A percentile compares a stretch with the other conserved stretches of the same genome.
Conservation (phyloP, 2,329 filamentous ascomycete genomes). For the Ceratocystis papillata region DNA sequence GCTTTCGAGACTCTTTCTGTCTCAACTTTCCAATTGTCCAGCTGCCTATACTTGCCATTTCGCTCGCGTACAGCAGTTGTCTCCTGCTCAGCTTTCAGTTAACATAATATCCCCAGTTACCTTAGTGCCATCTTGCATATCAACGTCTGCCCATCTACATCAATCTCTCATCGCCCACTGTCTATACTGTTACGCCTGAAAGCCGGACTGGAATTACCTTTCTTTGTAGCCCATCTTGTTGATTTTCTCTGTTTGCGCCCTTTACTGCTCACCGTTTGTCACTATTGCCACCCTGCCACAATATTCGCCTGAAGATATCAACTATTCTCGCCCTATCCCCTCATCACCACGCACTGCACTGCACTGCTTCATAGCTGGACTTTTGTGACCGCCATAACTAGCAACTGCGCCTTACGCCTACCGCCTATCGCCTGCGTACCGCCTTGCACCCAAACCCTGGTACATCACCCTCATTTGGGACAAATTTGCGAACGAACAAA, state of each 20-base stretch:
- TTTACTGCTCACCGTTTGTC: neutral
- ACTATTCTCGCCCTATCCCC: neutral
- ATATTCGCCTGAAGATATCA: neutral
- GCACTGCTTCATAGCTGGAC: neutral
- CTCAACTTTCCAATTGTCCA: neutral
- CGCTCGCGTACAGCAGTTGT: neutral
- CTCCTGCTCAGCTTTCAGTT: neutral
- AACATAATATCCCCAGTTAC: too few species aligned
- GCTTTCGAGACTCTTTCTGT: neutral
- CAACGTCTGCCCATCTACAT: neutral
- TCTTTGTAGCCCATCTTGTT: neutral
- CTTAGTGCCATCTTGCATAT: too few species aligned
- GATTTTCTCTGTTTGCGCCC: neutral
- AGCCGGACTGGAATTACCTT: neutral
- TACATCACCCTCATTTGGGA: neutral
- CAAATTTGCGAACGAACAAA: constrained; percentile 5
- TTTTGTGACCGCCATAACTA: neutral
- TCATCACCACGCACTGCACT: neutral
- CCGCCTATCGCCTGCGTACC: neutral
- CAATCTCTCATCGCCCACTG: neutral
- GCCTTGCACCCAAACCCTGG: neutral
- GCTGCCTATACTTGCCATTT: neutral
- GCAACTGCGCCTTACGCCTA: neutral
- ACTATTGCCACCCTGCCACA: neutral
- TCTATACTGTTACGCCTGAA: neutral